Base-by-base conservation (phyloP, 257 asterid genomes). In the Nicotiana otophora region DNA sequence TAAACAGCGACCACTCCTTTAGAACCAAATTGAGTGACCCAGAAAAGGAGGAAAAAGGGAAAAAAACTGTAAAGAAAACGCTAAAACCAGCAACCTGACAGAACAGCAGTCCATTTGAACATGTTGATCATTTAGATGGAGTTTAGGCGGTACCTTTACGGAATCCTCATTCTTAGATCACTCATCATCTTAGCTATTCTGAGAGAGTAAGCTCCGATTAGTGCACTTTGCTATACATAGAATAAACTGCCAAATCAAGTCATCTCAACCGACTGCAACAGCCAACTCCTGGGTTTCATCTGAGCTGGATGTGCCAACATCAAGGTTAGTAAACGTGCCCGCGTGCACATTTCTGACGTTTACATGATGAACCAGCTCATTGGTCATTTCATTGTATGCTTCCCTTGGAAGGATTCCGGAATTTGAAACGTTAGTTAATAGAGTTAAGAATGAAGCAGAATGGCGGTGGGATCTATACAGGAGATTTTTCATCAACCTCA, bases 351-450 rank as follows among this genome's bases (percentile, higher is more conserved):
- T 69, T 58, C 42, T 74, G 10, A 23, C 30, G 23, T 39, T 55
- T 68, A 42, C 26, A 48, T 70, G 82, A 76, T 46, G 68, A 55
- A 30, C 77, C 55, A 55, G 53, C 69, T 84, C 82, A 20, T 82
- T 66, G 28, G 61, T 34, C 62, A 84, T 63, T 23, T 36, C 70
- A 33, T 36, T 42, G 42, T n/a, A 77, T 83, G 28, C 87, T 53
- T 83, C 84, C 76, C 39, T 79, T 74, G 91, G 89, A 78, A 88
- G 81, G 74, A 89, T 76, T n/a, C 88, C 87, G 17, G 72, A 84
- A 81, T 81, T 84, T 69, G 83, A 79, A 85, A 87, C 67, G 77
- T 91, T 86, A 63, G 55, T 57, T 26, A 86, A 34, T 30, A 86
- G 77, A 77, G 81, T 74, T 46, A 53, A 78, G 48, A 72, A 70